Percentiles rank a stretch among this genome's conserved stretches.
Evolutionary conservation across 75 land plant genomes (phyloP).

Genomic region (Cunninghamia lanceolata): DNA sequence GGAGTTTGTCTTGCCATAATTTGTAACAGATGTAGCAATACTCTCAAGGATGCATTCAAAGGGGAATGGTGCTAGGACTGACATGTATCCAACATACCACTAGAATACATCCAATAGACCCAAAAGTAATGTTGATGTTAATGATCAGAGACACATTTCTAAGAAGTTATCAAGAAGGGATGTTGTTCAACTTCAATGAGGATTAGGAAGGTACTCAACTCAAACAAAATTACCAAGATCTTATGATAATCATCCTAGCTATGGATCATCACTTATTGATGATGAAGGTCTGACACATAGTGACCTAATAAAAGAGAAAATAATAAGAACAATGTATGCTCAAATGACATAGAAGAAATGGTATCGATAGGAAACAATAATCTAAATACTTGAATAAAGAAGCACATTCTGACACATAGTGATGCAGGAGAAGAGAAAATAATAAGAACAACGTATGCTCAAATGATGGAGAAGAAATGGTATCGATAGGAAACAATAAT

Average conservation of each 20-base stretch:
- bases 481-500: slow-evolving; percentile 36
- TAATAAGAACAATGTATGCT: slow-evolving; percentile 75
- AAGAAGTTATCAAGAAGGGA: slow-evolving; percentile 11
- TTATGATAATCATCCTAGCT: slow-evolving; percentile 42
- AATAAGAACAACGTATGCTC: too few species aligned
- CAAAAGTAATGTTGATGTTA: slow-evolving; percentile 12
- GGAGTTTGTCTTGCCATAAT: too few species aligned
- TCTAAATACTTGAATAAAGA: slow-evolving; percentile 70
- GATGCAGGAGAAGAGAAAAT: too few species aligned
- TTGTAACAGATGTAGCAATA: too few species aligned
- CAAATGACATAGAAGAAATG: slow-evolving; percentile 79
- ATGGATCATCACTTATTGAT: slow-evolving; percentile 61
- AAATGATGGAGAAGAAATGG: too few species aligned
- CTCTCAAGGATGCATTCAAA: too few species aligned
- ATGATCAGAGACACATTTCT: neutral
- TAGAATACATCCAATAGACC: slow-evolving; percentile 10
- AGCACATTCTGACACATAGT: too few species aligned
- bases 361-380: slow-evolving; percentile 43
- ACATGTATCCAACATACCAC: slow-evolving; percentile 19
- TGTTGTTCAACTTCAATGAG: slow-evolving; percentile 3
- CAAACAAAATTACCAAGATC: slow-evolving; percentile 33
- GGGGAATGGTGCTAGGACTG: too few species aligned
- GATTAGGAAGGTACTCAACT: slow-evolving; percentile 43
- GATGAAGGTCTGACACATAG: slow-evolving; percentile 33
- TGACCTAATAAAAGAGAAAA: slow-evolving; percentile 58